Conservation (phyloP, 2,329 filamentous ascomycete species). For the Myrmaecium sp. region DNA sequence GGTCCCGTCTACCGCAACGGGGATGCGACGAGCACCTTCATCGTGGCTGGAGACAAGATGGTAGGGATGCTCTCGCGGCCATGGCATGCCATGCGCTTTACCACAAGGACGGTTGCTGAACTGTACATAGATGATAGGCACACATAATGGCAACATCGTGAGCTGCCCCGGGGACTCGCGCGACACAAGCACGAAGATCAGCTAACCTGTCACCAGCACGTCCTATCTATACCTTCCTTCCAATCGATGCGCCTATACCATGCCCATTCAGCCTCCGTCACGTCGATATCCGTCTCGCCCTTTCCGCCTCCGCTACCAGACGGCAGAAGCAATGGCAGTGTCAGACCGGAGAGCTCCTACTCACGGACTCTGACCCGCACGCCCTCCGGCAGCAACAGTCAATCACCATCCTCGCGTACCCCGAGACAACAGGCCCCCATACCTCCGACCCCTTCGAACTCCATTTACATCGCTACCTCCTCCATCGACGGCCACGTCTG, state of each 20-base stretch:
- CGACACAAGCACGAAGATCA: neutral
- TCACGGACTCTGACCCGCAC: constrained; percentile 16
- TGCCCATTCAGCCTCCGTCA: constrained; percentile 83
- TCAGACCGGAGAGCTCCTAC: constrained; percentile 5
- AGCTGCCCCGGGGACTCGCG: constrained; percentile 20
- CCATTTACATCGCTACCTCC: constrained; percentile 83
- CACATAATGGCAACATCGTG: constrained; percentile 93
- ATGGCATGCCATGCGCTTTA: too few species aligned
- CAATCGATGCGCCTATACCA: constrained; percentile 73
- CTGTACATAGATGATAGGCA: constrained; percentile 58
- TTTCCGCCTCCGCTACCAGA: constrained; percentile 46
- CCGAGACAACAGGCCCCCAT: constrained; percentile 44
- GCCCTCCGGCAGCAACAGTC: constrained; percentile 8
- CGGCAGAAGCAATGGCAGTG: constrained; percentile 9
- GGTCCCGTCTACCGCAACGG: constrained; percentile 77
- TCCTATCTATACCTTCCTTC: constrained; percentile 68
- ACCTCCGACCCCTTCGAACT: constrained; percentile 65
- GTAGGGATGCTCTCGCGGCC: constrained; percentile 28
- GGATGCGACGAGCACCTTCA: constrained; percentile 81
- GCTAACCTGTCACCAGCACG: constrained; percentile 41
- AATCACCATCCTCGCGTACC: constrained; percentile 32
- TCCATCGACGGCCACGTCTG: constrained; percentile 95
- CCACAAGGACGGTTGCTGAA: constrained; percentile 35
- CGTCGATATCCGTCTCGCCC: constrained; percentile 77
- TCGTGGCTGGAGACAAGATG: constrained; percentile 94